Evolutionary conservation across 345 rosid species (phyloP), one percentile per base, ranked within the genome.

Genomic region (Turnera subulata): DNA sequence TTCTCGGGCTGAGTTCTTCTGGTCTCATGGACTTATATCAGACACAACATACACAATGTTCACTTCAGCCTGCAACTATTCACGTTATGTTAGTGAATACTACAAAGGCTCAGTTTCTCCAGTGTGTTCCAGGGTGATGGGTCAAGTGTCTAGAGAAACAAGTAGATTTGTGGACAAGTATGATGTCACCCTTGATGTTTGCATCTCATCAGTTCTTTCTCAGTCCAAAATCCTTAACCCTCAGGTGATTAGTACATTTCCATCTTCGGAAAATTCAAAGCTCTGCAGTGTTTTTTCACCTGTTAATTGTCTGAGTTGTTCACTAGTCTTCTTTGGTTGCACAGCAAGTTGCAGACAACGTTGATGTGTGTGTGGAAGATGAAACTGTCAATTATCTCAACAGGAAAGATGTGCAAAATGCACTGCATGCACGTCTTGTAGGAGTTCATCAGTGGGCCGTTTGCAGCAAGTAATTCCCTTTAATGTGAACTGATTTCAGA

Each of bases 21-120:
- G 99, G 99, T 93, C 99, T 66, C 99, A 89, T 60, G 99, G 99
- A 50, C 63, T 93, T 65, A 84, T 93, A 67, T 87, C 99, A 0
- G 99, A 93, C 53, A 73, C 96, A 5, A 89, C 99, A 13, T 86
- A 80, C 82, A 84, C 76, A 62, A 71, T 87, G 86, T 89, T 93
- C 81, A 80, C 94, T 62, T 73, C 86, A 54, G 80, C 73, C 26
- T 93, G 99, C 70, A 93, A 93, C 67, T 89, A 89, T 74, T 89
- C 99, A 0, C 75, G 94, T 23, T 93, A 82, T 61, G 96, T 89
- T 22, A 80, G 96, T 18, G 99, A 93, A 76, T 87, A 85, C 63
- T 84, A 88, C 46, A 78, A 89, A 64, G 96, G 83, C 21, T 70
- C 81, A 18, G 77, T 89, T 69, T 89, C 96, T 68, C 76, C 88